Evolutionary conservation across 2,329 filamentous ascomycete species (phyloP).

Genomic region (Ceratocystis variospora): DNA sequence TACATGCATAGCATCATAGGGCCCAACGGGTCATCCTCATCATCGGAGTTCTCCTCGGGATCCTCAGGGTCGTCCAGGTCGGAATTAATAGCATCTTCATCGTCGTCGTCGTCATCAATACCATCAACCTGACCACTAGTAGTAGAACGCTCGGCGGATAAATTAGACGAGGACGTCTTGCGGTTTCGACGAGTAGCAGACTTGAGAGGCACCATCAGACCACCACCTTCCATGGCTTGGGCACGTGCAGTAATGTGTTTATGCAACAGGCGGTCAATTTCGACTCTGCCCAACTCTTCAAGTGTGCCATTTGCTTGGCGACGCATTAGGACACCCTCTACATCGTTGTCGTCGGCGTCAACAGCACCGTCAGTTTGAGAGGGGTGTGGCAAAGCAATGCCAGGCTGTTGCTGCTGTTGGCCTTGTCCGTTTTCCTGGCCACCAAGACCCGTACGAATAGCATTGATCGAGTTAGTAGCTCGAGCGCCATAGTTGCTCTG

Average conservation of each 20-base stretch:
- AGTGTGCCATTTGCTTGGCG: conserved; percentile 40
- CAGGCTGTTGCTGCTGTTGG: conserved; percentile 23
- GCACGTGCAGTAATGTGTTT: conserved; percentile 51
- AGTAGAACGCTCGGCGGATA: conserved; percentile 25
- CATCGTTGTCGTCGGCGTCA: conserved; percentile 43
- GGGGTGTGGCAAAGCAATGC: conserved; percentile 25
- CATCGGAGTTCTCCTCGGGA: conserved; percentile 66
- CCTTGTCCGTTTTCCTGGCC: conserved; percentile 27
- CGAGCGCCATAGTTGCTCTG: conserved; percentile 47
- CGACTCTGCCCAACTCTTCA: conserved; percentile 42
- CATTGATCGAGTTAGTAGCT: conserved; percentile 53
- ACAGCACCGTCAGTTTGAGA: conserved; percentile 60
- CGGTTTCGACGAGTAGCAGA: conserved; percentile 32
- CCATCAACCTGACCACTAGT: conserved; percentile 40
- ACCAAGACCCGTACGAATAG: conserved; percentile 37
- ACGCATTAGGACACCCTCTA: conserved; percentile 46
- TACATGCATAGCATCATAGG: conserved; percentile 99
- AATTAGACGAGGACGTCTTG: not conserved
- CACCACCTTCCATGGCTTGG: conserved; percentile 57
- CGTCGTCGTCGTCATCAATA: conserved; percentile 47
- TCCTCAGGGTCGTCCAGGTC: conserved; percentile 94
- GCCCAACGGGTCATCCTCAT: conserved; percentile 68
- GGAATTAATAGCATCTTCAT: conserved; percentile 96
- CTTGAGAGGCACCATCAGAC: conserved; percentile 59
- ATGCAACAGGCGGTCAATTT: conserved; percentile 57